Evolutionary conservation across 768 basidiomycete species (phyloP), one percentile per base, ranked within the genome.

Genomic region (Termitomyces sp.): DNA sequence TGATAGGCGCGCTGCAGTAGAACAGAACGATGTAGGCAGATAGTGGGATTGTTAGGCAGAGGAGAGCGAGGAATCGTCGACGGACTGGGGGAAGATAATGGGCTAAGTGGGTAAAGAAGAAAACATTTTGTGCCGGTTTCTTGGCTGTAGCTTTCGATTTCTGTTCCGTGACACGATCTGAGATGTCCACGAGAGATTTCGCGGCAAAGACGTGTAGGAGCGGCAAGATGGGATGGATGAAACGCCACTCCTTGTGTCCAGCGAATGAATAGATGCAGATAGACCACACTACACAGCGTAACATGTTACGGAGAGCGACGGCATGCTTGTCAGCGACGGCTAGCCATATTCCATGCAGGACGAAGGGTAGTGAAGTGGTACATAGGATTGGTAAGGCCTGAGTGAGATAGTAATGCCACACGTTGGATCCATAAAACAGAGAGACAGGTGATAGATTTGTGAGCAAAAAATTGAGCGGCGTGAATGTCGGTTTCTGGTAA

Each of bases 221-320:
- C 0, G 97, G 95, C 3, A 98, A 76, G 19, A 98, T 68, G 0
- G 96, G 94, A 61, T 98, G 95, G 7, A 98, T 74, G 73, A 99
- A 98, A 8, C 97, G 80, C 94, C 94, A 98, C 76, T 99, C 97
- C 65, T 98, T 98, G 74, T 99, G 97, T 1, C 89, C 87, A 1
- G 89, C 78, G 3, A 89, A 59, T 8, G 96, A 98, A 67, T 91
- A 94, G 6, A 88, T 67, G 2, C 66, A 64, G 31, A 86, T 67
- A 0, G 87, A 84, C 87, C 89, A 92, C 19, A 73, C 59, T 1
- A 87, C 62, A 26, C 77, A 70, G 3, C 70, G 72, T 0, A 84
- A 68, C 65, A 93, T 76, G 19, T 71, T 74, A 43, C 63, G 70
- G 26, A 78, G 59, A 2, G 71, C 67, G 3, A 63, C 62, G 48